These are phyloP conservation scores for Verticillium alfalfae DNA, from an alignment of 2,329 filamentous ascomycete genomes.

Conservation along the genomic window DNA sequence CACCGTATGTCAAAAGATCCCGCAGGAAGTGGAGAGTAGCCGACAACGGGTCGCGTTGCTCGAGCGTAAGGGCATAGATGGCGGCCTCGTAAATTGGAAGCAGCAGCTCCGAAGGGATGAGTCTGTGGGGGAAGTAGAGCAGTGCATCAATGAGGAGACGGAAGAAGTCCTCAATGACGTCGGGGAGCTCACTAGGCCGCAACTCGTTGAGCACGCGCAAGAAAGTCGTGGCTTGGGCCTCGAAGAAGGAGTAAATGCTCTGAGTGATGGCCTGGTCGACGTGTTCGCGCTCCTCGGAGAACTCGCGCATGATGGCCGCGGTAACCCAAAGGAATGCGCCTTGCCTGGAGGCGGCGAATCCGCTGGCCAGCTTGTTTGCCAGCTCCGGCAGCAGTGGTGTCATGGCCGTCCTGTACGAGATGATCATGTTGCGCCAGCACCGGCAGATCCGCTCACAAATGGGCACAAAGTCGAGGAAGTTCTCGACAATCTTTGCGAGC, in stretches of 20 bases:
- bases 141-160: constrained; percentile 85
- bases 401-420: constrained; percentile 89
- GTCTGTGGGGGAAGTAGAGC: constrained; percentile 82
- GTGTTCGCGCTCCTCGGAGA: constrained; percentile 82
- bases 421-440: constrained; percentile 95
- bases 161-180: constrained; percentile 95
- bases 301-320: constrained; percentile 89
- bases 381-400: constrained; percentile 77
- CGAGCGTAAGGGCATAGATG: constrained; percentile 77
- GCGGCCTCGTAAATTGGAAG: constrained; percentile 82
- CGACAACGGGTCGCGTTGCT: constrained; percentile 86
- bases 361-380: constrained; percentile 80
- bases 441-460: constrained; percentile 92
- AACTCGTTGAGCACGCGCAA: constrained; percentile 84
- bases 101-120: constrained; percentile 74
- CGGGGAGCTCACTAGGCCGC: constrained; percentile 66
- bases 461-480: constrained; percentile 78
- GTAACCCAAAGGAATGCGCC: constrained; percentile 99
- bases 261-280: constrained; percentile 78
- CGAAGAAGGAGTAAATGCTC: constrained; percentile 90
- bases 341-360: constrained; percentile 81
- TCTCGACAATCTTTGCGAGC: constrained; percentile 78
- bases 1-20: constrained; percentile 84
- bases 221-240: constrained; percentile 86
- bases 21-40: constrained; percentile 90